Conservation (phyloP, 169 alveolate species). For the Prorocentrum cordatum region DNA sequence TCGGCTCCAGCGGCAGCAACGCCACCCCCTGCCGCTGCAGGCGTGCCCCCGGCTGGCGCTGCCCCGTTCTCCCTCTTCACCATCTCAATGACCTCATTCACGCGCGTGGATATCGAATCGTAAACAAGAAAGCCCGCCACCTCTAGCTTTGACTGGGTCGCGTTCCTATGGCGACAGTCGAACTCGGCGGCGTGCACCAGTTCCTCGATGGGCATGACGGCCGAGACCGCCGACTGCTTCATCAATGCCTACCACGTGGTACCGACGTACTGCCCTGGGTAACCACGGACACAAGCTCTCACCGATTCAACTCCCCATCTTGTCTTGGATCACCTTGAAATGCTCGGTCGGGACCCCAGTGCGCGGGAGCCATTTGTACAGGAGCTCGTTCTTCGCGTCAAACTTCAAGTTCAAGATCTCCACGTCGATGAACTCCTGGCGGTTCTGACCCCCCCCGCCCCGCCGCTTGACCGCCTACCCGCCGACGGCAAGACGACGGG, state of each 20-base stretch:
- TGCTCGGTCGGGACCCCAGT: neutral
- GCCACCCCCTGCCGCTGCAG: slow-evolving; percentile 3
- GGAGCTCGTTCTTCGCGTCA: neutral
- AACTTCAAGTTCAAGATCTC: neutral
- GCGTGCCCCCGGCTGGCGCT: neutral
- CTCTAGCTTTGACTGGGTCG: neutral
- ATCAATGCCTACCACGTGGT: neutral
- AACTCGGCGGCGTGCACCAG: neutral
- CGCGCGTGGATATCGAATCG: neutral
- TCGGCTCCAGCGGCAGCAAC: neutral
- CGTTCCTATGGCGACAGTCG: neutral
- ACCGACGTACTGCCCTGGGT: neutral
- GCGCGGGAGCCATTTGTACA: neutral
- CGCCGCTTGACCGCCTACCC: no score
- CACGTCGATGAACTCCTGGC: neutral
- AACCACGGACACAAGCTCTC: neutral
- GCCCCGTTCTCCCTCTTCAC: neutral
- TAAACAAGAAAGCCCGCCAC: neutral
- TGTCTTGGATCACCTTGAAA: neutral
- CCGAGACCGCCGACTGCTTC: neutral
- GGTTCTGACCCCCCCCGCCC: neutral
- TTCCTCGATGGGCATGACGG: neutral
- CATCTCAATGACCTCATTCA: neutral
- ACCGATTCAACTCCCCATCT: neutral
- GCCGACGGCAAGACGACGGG: neutral